Percentiles rank a stretch among this genome's conserved stretches.
Conservation (phyloP, 495 filamentous ascomycete species). For the Elasticomyces elasticus region DNA sequence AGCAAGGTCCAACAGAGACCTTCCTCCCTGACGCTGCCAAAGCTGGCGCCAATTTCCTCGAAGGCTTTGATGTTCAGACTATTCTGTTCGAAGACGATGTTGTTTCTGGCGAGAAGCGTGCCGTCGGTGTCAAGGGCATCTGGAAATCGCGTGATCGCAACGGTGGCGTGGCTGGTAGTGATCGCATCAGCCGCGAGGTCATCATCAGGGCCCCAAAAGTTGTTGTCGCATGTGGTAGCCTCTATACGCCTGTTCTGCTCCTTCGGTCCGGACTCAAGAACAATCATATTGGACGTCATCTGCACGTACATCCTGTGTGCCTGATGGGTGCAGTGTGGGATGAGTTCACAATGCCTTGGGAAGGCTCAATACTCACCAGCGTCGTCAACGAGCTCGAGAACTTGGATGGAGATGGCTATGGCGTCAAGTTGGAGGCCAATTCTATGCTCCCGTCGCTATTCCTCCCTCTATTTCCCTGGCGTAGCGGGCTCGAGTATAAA, state of each 20-base stretch:
- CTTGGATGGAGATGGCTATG: slow-evolving; percentile 71
- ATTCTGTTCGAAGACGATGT: slow-evolving; percentile 53
- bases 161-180: slow-evolving; percentile 43
- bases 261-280: slow-evolving; percentile 67
- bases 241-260: slow-evolving; percentile 68
- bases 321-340: slow-evolving; percentile 52
- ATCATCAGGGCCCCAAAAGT: slow-evolving; percentile 74
- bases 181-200: slow-evolving; percentile 45
- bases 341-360: slow-evolving; percentile 63
- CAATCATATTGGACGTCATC: slow-evolving; percentile 70
- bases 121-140: slow-evolving; percentile 56
- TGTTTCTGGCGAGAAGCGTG: slow-evolving; percentile 41
- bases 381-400: slow-evolving; percentile 72
- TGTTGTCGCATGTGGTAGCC: slow-evolving; percentile 60
- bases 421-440: slow-evolving; percentile 67
- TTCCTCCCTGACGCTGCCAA: slow-evolving; percentile 70
- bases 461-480: slow-evolving; percentile 53
- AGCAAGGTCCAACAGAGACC: slow-evolving; percentile 65
- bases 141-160: slow-evolving; percentile 64
- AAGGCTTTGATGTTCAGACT: slow-evolving; percentile 60
- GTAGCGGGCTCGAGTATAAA: slow-evolving; percentile 56
- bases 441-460: slow-evolving; percentile 54
- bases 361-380: slow-evolving; percentile 66
- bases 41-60: slow-evolving; percentile 66
- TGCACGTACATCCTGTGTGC: slow-evolving; percentile 69